These are phyloP conservation scores for Gnomoniopsis sp. DNA, from an alignment of 2,329 filamentous ascomycete genomes.

Conservation along the genomic window DNA sequence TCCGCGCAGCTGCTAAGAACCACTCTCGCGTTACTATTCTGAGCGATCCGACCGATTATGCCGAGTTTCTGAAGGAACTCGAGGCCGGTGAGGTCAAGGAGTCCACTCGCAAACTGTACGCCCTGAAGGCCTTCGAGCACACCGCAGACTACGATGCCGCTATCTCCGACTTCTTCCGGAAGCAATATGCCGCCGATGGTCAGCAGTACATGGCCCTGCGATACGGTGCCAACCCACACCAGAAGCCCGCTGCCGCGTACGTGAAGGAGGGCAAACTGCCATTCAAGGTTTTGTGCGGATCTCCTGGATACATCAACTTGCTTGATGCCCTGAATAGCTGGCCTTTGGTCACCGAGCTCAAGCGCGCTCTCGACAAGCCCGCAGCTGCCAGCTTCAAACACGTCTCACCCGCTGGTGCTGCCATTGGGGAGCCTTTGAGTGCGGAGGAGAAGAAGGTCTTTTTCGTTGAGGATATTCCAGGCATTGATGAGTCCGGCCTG, in stretches of 20 bases:
- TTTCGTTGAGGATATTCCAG: constrained; percentile 94
- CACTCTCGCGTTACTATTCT: constrained; percentile 93
- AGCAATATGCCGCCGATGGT: constrained; percentile 87
- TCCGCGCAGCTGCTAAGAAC: constrained; percentile 97
- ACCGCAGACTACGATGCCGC: constrained; percentile 94
- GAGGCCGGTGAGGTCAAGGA: constrained; percentile 83
- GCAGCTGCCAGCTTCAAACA: constrained; percentile 99
- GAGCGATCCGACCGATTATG: constrained; percentile 89
- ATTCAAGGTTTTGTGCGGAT: constrained; percentile 89
- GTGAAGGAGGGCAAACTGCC: constrained; percentile 70
- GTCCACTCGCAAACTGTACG: constrained; percentile 80
- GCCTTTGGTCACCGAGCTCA: constrained; percentile 95
- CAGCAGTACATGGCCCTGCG: constrained; percentile 80
- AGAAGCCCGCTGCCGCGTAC: constrained; percentile 91
- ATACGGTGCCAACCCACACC: constrained; percentile 96
- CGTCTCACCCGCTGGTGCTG: constrained; percentile 92
- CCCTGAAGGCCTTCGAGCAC: constrained; percentile 97
- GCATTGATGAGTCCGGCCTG: constrained; percentile 78
- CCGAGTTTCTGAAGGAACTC: constrained; percentile 88
- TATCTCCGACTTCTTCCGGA: constrained; percentile 96
- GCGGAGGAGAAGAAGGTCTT: constrained; percentile 94
- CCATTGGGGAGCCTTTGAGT: constrained; percentile 83
- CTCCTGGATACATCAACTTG: constrained; percentile 96
- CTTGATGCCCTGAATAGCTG: constrained; percentile 95
- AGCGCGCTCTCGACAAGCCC: constrained; percentile 78